phyloP scores from a whole-genome alignment of 768 basidiomycete genomes.

The Suillus discolor region DNA sequence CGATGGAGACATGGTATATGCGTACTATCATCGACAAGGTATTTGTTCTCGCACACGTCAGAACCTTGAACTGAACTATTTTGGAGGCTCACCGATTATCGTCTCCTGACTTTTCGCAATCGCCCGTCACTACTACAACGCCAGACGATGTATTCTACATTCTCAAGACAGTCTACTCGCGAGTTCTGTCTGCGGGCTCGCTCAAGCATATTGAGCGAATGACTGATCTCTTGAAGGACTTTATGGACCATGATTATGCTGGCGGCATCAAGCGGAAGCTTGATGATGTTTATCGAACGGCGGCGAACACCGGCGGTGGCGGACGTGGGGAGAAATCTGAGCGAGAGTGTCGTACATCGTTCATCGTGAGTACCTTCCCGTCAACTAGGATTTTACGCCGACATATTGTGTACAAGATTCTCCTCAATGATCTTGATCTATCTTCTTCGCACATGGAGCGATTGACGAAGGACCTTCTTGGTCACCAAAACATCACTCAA shows the following conservation, averaged over 20 bases:
- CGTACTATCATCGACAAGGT: constrained; percentile 89
- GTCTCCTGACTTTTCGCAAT: constrained; percentile 64
- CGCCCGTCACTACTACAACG: constrained; percentile 67
- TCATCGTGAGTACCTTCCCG: constrained; percentile 64
- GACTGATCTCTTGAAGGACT: constrained; percentile 63
- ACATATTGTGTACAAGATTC: constrained; percentile 51
- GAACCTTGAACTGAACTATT: constrained; percentile 6
- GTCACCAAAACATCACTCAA: constrained; percentile 58
- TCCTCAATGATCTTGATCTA: constrained; percentile 93
- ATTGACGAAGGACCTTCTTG: constrained; percentile 65
- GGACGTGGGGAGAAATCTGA: constrained; percentile 75
- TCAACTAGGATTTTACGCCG: constrained; percentile 3
- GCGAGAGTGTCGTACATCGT: constrained; percentile 74
- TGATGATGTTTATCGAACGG: constrained; percentile 81
- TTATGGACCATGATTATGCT: constrained; percentile 83
- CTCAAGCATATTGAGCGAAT: constrained; percentile 57
- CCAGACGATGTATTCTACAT: constrained; percentile 98
- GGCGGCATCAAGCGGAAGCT: constrained; percentile 81
- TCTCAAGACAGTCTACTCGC: constrained; percentile 78
- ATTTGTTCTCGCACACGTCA: constrained; percentile 13
- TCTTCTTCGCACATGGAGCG: constrained; percentile 90
- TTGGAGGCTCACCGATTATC: constrained; percentile 86
- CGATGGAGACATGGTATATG: constrained; percentile 92
- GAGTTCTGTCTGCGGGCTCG: constrained; percentile 80
- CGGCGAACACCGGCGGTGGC: constrained; percentile 43